A percentile compares a stretch with the other conserved stretches of the same genome.
Evolutionary conservation across 495 filamentous ascomycete species (phyloP).

Genomic region (Penicillium macrosclerotiorum): DNA sequence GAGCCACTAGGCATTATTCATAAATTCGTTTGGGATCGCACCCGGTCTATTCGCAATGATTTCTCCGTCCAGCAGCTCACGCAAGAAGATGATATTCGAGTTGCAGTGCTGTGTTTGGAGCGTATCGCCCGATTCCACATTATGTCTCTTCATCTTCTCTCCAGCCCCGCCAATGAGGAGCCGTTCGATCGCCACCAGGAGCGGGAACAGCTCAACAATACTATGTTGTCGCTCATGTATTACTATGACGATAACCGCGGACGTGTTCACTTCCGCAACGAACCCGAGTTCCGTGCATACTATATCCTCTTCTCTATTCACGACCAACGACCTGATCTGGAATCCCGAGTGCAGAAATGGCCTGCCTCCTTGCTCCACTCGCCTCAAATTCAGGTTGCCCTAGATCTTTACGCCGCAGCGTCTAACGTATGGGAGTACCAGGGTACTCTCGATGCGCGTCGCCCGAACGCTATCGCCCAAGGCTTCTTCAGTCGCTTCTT

Average conservation of each 20-base stretch:
- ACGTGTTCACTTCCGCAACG: constrained; percentile 60
- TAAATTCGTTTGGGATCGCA: constrained; percentile 92
- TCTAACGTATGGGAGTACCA: constrained; percentile 62
- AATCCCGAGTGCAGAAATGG: constrained; percentile 74
- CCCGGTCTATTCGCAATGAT: constrained; percentile 87
- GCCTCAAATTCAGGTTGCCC: constrained; percentile 59
- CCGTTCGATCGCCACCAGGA: constrained; percentile 89
- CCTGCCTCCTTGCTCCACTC: constrained; percentile 53
- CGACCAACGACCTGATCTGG: constrained; percentile 65
- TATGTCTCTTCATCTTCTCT: constrained; percentile 79
- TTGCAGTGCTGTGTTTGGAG: constrained; percentile 78
- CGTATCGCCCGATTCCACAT: constrained; percentile 91
- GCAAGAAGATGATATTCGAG: constrained; percentile 61
- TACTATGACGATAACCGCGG: constrained; percentile 76
- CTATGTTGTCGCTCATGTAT: constrained; percentile 81
- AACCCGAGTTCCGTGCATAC: constrained; percentile 88
- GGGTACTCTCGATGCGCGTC: constrained; percentile 59
- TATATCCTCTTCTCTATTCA: constrained; percentile 81
- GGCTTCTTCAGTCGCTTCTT: constrained; percentile 73
- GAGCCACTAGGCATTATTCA: constrained; percentile 67
- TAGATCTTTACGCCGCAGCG: constrained; percentile 66
- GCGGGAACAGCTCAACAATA: constrained; percentile 85
- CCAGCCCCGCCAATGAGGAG: constrained; percentile 59
- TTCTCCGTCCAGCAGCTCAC: constrained; percentile 85
- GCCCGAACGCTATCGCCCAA: constrained; percentile 56